phyloP scores from a whole-genome alignment of 2,329 filamentous ascomycete genomes.

The Claviceps spartinae region DNA sequence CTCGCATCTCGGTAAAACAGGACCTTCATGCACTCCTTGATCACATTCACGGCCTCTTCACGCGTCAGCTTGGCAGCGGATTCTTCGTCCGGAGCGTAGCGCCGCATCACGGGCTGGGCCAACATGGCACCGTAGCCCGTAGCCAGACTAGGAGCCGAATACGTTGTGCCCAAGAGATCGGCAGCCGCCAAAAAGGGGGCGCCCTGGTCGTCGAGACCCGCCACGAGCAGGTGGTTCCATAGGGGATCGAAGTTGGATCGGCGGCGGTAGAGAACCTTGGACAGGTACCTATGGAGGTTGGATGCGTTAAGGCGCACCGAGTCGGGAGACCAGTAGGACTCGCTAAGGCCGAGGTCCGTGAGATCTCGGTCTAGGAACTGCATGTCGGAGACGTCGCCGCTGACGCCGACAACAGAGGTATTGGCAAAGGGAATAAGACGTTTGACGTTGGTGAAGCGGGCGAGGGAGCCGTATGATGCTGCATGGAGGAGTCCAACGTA shows the following conservation, averaged over 20 bases:
- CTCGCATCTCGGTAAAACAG: conserved; percentile 94
- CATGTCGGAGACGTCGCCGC: conserved; percentile 97
- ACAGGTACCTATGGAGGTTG: conserved; percentile 92
- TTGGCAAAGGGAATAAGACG: conserved; percentile 82
- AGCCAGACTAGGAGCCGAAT: conserved; percentile 73
- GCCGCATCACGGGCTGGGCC: conserved; percentile 81
- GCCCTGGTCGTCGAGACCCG: conserved; percentile 65
- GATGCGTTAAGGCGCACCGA: conserved; percentile 58
- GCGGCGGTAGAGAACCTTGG: conserved; percentile 91
- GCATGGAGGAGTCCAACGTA: conserved; percentile 2
- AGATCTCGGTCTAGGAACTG: conserved; percentile 93
- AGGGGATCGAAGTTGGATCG: conserved; percentile 92
- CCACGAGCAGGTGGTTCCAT: conserved; percentile 92
- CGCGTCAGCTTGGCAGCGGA: conserved; percentile 55
- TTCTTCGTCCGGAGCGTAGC: conserved; percentile 71
- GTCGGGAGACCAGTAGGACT: conserved; percentile 55
- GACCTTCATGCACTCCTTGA: conserved; percentile 97
- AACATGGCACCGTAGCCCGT: conserved; percentile 91
- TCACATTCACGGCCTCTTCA: conserved; percentile 65
- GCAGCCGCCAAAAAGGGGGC: conserved; percentile 84
- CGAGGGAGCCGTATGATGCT: conserved; percentile 96
- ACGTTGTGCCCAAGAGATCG: conserved; percentile 87
- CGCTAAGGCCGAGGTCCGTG: conserved; percentile 70
- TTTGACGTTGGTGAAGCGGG: conserved; percentile 93
- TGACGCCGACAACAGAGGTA: conserved; percentile 78